Evolutionary conservation across 805 yeast species (phyloP), one percentile per base, ranked within the genome.

Genomic region (Isabelozyma rhagii): DNA sequence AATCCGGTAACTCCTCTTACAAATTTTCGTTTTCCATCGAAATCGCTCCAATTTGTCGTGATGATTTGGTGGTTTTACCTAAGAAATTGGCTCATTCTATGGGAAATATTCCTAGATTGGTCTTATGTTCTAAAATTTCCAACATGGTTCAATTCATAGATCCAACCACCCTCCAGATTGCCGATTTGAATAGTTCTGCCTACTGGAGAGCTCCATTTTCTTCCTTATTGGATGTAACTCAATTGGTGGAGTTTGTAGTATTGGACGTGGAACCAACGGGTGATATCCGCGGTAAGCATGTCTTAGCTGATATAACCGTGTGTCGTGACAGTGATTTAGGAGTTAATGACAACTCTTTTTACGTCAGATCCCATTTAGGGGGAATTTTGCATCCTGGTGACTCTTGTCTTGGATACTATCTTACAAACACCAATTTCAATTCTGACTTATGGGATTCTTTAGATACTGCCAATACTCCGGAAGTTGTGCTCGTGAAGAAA

Each of bases 341-440:
- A 42, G 79, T 79, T 46, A 91, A 91, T 64, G 97, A 91, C 63
- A 80, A 80, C 54, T 85, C 89, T 44, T 92, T 79, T 65, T 90
- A 88, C 56, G 83, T 93, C 31, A 81, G 97, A 64, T 83, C 97
- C 0, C 99, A 96, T 67, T 75, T 94, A 45, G 99, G 99, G 56
- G 97, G 87, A 52, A 82, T 94, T 57, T 78, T 94, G 61, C 97
- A 94, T 67, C 96, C 98, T 3, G 99, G 99, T 59, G 99, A 94
- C 67, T 85, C 94, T 11, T 96, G 83, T 17, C 72, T 93, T 81
- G 99, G 99, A 47, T 96, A 92, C 69, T 93, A 81, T 68, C 74
- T 92, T 47, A 76, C 84, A 39, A 91, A 89, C 64, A 79, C 97
- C 44, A 94, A 93, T 68, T 90, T 87, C 72, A 94, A 94, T 74